These are phyloP conservation scores for Malassezia cuniculi DNA, from an alignment of 1,284 basidiomycete species.

Conservation along the genomic window DNA sequence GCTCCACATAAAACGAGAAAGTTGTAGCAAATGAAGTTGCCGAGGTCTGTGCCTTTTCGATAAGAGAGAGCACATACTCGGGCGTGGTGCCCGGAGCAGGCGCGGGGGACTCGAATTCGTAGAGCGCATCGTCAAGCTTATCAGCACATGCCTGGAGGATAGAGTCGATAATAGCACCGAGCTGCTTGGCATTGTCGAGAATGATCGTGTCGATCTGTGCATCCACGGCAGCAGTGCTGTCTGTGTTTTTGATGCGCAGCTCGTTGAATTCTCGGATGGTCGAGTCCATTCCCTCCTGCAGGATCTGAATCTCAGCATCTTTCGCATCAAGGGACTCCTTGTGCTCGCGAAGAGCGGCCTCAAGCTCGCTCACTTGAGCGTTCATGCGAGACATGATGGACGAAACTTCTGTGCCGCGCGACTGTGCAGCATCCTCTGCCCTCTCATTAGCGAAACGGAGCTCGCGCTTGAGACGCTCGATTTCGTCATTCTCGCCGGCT, in stretches of 20 bases:
- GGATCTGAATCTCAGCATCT: constrained; percentile 85
- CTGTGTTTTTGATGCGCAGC: constrained; percentile 69
- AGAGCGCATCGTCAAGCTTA: constrained; percentile 91
- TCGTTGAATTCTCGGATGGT: constrained; percentile 82
- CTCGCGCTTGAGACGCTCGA: constrained; percentile 83
- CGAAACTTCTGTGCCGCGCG: constrained; percentile 86
- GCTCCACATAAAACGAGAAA: constrained; percentile 79
- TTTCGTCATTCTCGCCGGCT: constrained; percentile 78
- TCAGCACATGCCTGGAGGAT: constrained; percentile 88
- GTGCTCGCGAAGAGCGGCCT: constrained; percentile 72
- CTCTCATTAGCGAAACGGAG: constrained; percentile 94
- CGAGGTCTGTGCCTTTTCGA: constrained; percentile 86
- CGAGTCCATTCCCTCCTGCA: constrained; percentile 90
- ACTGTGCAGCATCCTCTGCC: constrained; percentile 79
- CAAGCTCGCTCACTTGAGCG: constrained; percentile 83
- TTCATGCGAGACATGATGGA: constrained; percentile 83
- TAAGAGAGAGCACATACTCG: constrained; percentile 94
- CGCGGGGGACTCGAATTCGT: constrained; percentile 88
- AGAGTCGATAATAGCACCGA: constrained; percentile 97
- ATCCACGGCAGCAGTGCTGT: constrained; percentile 75
- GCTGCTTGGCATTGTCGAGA: constrained; percentile 89
- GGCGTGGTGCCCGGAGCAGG: constrained; percentile 85
- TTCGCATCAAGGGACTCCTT: constrained; percentile 95
- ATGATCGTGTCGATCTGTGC: constrained; percentile 94
- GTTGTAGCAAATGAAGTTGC: constrained; percentile 90